Base-by-base conservation (phyloP, 768 basidiomycete species). In the Boletus sp. region DNA sequence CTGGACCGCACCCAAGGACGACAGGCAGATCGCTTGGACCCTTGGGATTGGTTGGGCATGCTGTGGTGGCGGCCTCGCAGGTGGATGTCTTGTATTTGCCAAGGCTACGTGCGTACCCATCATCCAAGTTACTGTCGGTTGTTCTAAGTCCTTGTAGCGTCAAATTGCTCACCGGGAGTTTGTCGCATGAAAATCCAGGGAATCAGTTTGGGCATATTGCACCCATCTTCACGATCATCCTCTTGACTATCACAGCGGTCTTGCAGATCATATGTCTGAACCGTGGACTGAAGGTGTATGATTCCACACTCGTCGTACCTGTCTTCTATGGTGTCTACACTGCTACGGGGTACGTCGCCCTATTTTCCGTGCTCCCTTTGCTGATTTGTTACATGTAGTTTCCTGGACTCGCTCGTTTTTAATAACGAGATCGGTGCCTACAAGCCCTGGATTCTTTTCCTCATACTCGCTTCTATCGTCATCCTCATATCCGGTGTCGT, bases 271-370 rank as follows among this genome's bases (percentile, higher is more conserved):
- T 93, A 40, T 95, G 93, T 68, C 77, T 98, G 39, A 95, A 98
- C 66, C 85, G 88, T 39, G 94, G 89, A 7, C 77, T 96, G n/a
- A 84, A 84, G 64, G 86, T 90, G 9, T 95, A 95, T 61, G 94
- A 93, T 64, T 91, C 89, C 17, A 92, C 90, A 0, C 72, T 97
- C 1, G 93, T 97, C 17, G 94, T 97, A 0, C 95, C 96, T 0
- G 87, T 95, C 14, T 97, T 98, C 68, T 98, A 96, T 66, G 93
- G 93, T 10, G 85, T 93, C 10, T 95, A 94, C 65, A 94, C 92
- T 0, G 88, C 88, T 3, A 79, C 82, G 23, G 90, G 91, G 83
- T 90, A 67, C 42, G 79, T 72, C 35, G 3, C n/a, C n/a, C 49
- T 17, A 21, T 29, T 33, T 27, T 10, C 1, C 7, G 23, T 35